Evolutionary conservation across 371 early-diverging fungal species (phyloP), one percentile per base, ranked within the genome.

Genomic region (Fennellomyces sp.): DNA sequence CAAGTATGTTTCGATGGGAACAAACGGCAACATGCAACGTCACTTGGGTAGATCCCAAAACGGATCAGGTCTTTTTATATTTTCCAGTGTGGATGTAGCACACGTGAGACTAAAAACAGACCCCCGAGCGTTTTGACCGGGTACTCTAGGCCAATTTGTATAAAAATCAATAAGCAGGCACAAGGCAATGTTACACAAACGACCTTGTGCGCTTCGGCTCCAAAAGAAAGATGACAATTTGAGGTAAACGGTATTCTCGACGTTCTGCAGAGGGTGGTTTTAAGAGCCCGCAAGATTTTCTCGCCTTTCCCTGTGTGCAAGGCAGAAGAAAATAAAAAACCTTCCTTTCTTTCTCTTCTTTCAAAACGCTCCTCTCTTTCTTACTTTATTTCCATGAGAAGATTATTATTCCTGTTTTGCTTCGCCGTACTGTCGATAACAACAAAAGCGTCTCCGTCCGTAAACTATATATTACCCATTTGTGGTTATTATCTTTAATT

Each of bases 251-350:
- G 12, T 15, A n/a, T 45, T 45, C 45, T 45, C 45, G 45, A 21
- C 45, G 45, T 45, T 45, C 45, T 45, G 45, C 45, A 45, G n/a
- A 19, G 17, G 17, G n/a, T 23, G 8, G n/a, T 21, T 38, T 54
- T 54, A 25, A 28, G 55, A 36, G 23, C 38, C 55, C 55, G 55
- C 38, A 25, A 5, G 55, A 27, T 17, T 54, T 54, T 54, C 55
- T 36, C 26, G 39, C 55, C 25, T 54, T 54, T 54, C 55, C 31
- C 52, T n/a, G 33, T 33, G 30, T 52, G 30, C 30, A n/a, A 52
- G 33, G 52, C 23, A 45, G 19, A 30, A 56, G 56, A 45, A 27
- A 56, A 56, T 42, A 41, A 29, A 21, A 45, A 29, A 36, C 6
- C n/a, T 36, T 17, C 60, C 41, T 50, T 30, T 49, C 31, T 15